Percentiles rank a stretch among this genome's conserved stretches.
phyloP scores from a whole-genome alignment of 345 rosid species.

The Eucalyptus guilfoylei region DNA sequence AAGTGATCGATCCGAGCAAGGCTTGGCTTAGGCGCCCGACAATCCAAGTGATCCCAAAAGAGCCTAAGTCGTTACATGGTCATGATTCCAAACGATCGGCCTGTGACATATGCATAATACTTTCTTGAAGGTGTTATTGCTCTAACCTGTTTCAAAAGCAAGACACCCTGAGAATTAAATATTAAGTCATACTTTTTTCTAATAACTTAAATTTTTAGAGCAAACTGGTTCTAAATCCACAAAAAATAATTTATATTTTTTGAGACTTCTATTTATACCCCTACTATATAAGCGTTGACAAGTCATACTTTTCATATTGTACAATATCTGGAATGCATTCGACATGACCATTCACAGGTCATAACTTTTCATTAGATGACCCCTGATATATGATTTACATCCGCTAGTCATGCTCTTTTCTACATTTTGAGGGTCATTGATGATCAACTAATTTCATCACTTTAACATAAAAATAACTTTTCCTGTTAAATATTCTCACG shows the following conservation, averaged over 20 bases:
- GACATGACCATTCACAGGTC: neutral
- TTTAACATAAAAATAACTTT: neutral
- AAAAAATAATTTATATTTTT: too few species aligned
- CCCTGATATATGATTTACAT: neutral
- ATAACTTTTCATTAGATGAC: neutral
- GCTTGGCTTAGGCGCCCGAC: too few species aligned
- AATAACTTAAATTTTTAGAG: neutral
- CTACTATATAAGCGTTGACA: neutral
- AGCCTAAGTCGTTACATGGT: too few species aligned
- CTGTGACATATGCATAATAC: neutral
- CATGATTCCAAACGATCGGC: too few species aligned
- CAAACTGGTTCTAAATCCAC: neutral
- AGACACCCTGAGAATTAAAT: neutral
- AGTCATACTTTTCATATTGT: neutral
- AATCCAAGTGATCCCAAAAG: too few species aligned
- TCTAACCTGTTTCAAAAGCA: neutral
- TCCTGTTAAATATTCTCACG: too few species aligned
- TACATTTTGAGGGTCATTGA: too few species aligned
- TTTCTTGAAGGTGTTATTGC: too few species aligned
- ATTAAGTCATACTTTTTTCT: neutral
- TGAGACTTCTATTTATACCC: neutral
- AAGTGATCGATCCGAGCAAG: rapidly evolving
- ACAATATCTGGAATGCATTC: too few species aligned
- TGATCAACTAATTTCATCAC: neutral
- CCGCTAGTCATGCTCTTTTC: neutral